Conservation (phyloP, 2,329 filamentous ascomycete genomes). For the Aspergillus sp. region DNA sequence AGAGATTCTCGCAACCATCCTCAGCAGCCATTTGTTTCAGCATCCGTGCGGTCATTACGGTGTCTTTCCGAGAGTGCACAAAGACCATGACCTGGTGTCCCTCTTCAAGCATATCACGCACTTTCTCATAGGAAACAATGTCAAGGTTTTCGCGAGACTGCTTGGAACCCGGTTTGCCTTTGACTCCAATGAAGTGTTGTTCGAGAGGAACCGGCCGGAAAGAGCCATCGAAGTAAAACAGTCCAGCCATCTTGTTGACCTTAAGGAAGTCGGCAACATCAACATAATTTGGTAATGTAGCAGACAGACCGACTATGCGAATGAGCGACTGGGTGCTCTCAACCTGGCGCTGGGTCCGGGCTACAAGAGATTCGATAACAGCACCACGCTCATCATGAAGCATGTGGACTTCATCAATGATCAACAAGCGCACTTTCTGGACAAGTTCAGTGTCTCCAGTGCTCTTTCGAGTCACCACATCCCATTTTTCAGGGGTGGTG, state of each 20-base stretch:
- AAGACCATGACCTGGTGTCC: slow-evolving; percentile 99
- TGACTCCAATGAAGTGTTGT: slow-evolving; percentile 96
- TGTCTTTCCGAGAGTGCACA: slow-evolving; percentile 94
- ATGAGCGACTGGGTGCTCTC: slow-evolving; percentile 98
- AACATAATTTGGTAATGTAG: slow-evolving; percentile 92
- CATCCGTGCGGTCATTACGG: slow-evolving; percentile 80
- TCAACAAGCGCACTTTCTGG: slow-evolving; percentile 91
- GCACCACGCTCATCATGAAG: slow-evolving; percentile 96
- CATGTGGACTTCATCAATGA: slow-evolving; percentile 99
- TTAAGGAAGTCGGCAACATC: slow-evolving; percentile 97
- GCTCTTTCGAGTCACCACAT: slow-evolving; percentile 94
- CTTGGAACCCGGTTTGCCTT: slow-evolving; percentile 77
- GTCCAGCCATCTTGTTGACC: slow-evolving; percentile 85
- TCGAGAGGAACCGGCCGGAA: slow-evolving; percentile 95
- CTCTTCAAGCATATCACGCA: slow-evolving; percentile 82
- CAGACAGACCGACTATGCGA: slow-evolving; percentile 90
- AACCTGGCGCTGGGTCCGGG: slow-evolving; percentile 90
- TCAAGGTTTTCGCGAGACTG: slow-evolving; percentile 88
- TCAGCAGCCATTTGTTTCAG: slow-evolving; percentile 84
- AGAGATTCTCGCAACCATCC: slow-evolving; percentile 73
- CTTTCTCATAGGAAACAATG: slow-evolving; percentile 85
- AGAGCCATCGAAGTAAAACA: slow-evolving; percentile 96
- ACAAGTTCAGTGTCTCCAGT: slow-evolving; percentile 97
- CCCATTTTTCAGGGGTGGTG: slow-evolving; percentile 98
- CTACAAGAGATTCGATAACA: slow-evolving; percentile 92